Conservation (phyloP, 2,329 filamentous ascomycete species). For the Fonsecaea pedrosoi region DNA sequence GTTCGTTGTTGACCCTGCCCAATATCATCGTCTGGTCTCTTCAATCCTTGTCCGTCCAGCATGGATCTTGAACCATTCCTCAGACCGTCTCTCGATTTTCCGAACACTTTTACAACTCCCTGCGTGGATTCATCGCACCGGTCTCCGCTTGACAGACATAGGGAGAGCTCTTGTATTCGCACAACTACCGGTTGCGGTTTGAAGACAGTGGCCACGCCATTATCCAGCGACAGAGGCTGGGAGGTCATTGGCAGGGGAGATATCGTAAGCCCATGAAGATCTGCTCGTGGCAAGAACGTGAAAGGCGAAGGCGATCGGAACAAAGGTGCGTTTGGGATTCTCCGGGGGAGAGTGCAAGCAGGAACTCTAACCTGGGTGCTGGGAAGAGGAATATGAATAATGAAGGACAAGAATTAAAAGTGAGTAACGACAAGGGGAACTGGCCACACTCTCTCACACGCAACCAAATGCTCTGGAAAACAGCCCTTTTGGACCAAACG, state of each 20-base stretch:
- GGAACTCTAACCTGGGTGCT: background rate
- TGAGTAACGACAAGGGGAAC: background rate
- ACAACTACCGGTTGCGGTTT: conserved; percentile 28
- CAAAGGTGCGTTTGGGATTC: background rate
- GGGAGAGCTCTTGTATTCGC: conserved; percentile 27
- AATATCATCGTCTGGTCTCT: conserved; percentile 23
- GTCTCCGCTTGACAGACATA: conserved; percentile 22
- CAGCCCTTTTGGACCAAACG: conserved; percentile 2
- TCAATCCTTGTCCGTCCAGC: conserved; percentile 19
- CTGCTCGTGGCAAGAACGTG: background rate
- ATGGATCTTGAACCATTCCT: conserved; percentile 15
- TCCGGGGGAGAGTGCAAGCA: background rate
- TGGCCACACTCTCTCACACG: background rate
- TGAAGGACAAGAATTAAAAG: conserved; percentile 7
- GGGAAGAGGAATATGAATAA: background rate
- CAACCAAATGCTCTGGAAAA: background rate
- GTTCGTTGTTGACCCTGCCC: conserved; percentile 1
- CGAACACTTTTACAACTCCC: conserved; percentile 22
- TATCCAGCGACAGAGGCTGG: conserved; percentile 29
- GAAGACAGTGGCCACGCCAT: conserved; percentile 24
- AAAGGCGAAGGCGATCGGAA: background rate
- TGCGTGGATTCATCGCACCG: conserved; percentile 5
- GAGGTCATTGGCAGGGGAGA: conserved; percentile 33
- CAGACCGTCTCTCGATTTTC: conserved; percentile 12
- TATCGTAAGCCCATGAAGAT: conserved; percentile 21